Evolutionary conservation across 108 stramenopile genomes (phyloP).

Genomic region (Discostella pseudostelligera): DNA sequence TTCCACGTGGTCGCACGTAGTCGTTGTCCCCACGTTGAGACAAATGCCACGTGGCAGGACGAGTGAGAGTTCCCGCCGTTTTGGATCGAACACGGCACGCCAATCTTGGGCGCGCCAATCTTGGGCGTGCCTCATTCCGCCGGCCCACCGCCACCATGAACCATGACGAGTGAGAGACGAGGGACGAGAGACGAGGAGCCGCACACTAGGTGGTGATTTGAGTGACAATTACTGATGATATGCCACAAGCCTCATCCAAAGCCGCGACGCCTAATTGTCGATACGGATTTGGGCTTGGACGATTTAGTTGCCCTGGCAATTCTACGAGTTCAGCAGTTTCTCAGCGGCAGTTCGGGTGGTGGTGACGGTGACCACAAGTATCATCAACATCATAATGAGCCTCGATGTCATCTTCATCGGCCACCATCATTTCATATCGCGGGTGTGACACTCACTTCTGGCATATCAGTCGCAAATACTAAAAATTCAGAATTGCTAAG

Average conservation of each 20-base stretch:
- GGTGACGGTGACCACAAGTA: not conserved
- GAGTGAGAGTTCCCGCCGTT: no score
- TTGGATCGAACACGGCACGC: no score
- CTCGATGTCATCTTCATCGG: not conserved
- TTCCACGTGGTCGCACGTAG: no score
- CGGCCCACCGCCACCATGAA: no score
- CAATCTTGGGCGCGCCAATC: no score
- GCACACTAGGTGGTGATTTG: no score
- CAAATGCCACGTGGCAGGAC: not conserved
- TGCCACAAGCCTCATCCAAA: not conserved
- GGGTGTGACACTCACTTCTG: constrained; percentile 32
- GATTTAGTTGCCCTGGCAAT: constrained; percentile 40
- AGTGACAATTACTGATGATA: not conserved
- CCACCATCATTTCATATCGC: constrained; percentile 17
- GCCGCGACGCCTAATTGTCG: constrained; percentile 15
- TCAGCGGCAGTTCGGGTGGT: not conserved
- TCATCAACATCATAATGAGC: not conserved
- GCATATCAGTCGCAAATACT: constrained; percentile 14
- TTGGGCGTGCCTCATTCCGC: no score
- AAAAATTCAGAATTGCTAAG: constrained; percentile 27
- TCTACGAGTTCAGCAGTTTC: constrained; percentile 31
- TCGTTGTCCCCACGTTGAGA: no score
- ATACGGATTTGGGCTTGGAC: constrained; percentile 41
- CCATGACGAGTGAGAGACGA: no score
- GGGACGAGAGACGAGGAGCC: no score